Evolutionary conservation across 768 basidiomycete species (phyloP), one percentile per base, ranked within the genome.

Genomic region (Auricularia cornea): DNA sequence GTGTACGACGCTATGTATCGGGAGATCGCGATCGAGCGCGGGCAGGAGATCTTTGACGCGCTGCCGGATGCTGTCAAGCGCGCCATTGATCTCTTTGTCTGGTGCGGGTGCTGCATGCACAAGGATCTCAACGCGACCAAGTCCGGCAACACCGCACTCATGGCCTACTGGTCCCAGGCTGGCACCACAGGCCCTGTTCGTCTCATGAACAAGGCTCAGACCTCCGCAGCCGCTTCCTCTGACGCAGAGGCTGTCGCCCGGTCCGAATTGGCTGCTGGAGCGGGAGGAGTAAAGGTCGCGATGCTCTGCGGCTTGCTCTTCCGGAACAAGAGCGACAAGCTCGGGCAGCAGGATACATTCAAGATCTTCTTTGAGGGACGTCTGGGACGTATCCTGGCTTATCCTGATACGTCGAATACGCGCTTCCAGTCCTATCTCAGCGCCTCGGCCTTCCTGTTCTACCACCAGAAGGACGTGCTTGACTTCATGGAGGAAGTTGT

Each of bases 41-140:
- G 70, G 3, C 59, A 63, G 32, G 66, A 64, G 0, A 61, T 59
- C 4, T 70, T 68, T 51, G 62, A 56, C 2, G 33, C 32, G 29
- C 54, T 74, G 0, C 56, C 69, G 0, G 60, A 59, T 2, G 18
- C 32, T 2, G 68, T 71, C 59, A 30, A 65, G 59, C 60, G 61
- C 10, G 62, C 60, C 0, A 63, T 72, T 1, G 60, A 70, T 8
- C 66, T 76, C 1, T 78, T 78, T 63, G 64, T 78, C 6, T 74
- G 72, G 71, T 74, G 66, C 31, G 76, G 75, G 1, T 78, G 77
- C 64, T 74, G 72, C 56, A 76, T 75, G 73, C 77, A 79, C 67
- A 78, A 78, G 63, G 76, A 77, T 26, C 67, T 68, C 44, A 79
- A 78, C 60, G 66, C 68, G 11, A 66, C 75, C 48, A 74, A 75